Percentiles rank a stretch among this genome's conserved stretches.
Evolutionary conservation across 352 stramenopile genomes (phyloP).

Genomic region (Globisporangium splendens): DNA sequence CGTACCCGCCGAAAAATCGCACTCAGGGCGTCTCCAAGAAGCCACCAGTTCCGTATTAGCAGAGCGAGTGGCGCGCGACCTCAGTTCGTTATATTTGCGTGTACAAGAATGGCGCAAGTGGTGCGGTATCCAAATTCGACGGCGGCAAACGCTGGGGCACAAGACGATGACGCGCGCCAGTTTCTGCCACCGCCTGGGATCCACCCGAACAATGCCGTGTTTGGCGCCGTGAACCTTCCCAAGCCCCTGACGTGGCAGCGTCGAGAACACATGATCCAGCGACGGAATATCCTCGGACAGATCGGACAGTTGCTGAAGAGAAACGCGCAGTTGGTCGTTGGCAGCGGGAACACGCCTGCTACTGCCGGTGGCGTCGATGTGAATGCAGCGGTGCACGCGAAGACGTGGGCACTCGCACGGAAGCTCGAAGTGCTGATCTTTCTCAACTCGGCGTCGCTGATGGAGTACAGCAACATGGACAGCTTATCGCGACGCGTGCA

Average conservation of each 20-base stretch:
- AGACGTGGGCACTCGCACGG: constrained; percentile 69
- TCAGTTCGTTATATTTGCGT: background rate
- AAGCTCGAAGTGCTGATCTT: constrained; percentile 85
- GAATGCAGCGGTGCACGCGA: constrained; percentile 22
- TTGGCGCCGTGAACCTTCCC: constrained; percentile 56
- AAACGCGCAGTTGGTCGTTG: constrained; percentile 43
- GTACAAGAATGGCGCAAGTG: constrained; percentile 14
- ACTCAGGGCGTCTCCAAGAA: too few relatives aligned
- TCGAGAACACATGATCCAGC: constrained; percentile 64
- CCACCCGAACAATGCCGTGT: constrained; percentile 74
- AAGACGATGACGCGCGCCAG: constrained; percentile 10
- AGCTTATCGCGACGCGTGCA: constrained; percentile 76
- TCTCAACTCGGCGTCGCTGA: constrained; percentile 73
- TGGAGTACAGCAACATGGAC: constrained; percentile 81
- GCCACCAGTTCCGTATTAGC: background rate
- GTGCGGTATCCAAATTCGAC: constrained; percentile 7
- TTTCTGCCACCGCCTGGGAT: constrained; percentile 59
- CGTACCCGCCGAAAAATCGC: too few relatives aligned
- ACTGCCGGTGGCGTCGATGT: background rate
- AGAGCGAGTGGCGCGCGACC: too few relatives aligned
- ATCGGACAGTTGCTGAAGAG: constrained; percentile 60
- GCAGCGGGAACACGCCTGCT: background rate
- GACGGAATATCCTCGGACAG: constrained; percentile 58
- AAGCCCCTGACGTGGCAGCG: constrained; percentile 82
- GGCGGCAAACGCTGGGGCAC: background rate